Base-by-base conservation (phyloP, 2,329 filamentous ascomycete species). In the Zymoseptoria crescenta region DNA sequence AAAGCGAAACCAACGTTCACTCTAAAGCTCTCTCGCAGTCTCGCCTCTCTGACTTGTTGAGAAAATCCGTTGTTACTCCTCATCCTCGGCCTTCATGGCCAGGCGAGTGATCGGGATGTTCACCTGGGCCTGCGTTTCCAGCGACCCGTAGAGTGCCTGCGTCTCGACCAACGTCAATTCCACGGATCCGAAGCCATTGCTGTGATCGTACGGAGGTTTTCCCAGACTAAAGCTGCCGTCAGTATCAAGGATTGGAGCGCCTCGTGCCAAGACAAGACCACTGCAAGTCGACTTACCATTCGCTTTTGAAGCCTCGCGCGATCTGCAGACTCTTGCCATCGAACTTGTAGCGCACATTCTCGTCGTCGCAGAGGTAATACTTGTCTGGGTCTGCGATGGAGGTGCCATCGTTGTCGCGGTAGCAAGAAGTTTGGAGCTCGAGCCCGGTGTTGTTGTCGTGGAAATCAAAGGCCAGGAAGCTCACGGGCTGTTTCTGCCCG, bases 361-460 rank as follows among this genome's bases (percentile, higher is more conserved):
- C 52, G 45, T 65, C 56, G 6, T 59, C 62, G 58, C 68, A 71
- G n/a, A 35, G 49, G 48, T 66, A 62, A 54, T 65, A 68, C 1
- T 27, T 45, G 24, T 30, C 28, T n/a, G 24, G 49, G 4, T 58
- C 56, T 16, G 61, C 49, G n/a, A 55, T 56, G 24, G 65, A 28
- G 3, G 57, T 55, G 21, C 45, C 50, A 49, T 63, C 54, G 13
- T 56, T 56, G n/a, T 56, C 52, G 49, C 54, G 59, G 1, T 53
- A 45, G 59, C 69, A 71, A 16, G 61, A 59, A 9, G 67, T 69
- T 54, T 65, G 61, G 20, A 67, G 51, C 48, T 65, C 59, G 30
- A 71, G 62, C 8, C 68, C 68, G 5, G 51, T 52, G 61, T 71
- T 71, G 56, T 57, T 56, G 60, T 70, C 69, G 24, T 59, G 45